A percentile compares a stretch with the other conserved stretches of the same genome.
Conservation (phyloP, 2,329 filamentous ascomycete species). For the Lizonia empirigonia region DNA sequence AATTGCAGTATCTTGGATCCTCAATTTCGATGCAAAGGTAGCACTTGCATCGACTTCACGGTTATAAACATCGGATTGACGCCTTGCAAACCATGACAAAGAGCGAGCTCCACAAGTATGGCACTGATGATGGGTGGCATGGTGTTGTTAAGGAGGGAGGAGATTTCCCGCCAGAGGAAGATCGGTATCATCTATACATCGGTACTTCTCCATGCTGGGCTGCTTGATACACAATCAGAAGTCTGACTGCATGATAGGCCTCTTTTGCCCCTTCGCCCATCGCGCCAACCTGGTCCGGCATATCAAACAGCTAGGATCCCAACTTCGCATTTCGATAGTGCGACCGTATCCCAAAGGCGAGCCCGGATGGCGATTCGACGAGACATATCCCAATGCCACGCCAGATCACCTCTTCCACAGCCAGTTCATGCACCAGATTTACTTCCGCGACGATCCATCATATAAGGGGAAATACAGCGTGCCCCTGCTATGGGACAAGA, state of each 20-base stretch:
- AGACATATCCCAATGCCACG: slow-evolving; percentile 63
- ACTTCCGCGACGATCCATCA: slow-evolving; percentile 64
- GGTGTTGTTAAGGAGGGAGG: slow-evolving; percentile 55
- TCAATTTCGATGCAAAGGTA: too few relatives aligned
- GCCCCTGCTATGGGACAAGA: slow-evolving; percentile 67
- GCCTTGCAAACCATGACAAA: not conserved
- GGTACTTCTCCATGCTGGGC: slow-evolving; percentile 36
- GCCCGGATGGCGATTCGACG: slow-evolving; percentile 66
- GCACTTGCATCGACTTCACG: too few relatives aligned
- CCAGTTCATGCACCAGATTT: slow-evolving; percentile 65
- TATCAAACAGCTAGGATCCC: slow-evolving; percentile 61
- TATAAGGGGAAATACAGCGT: slow-evolving; percentile 68
- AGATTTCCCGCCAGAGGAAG: slow-evolving; percentile 57
- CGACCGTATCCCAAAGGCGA: slow-evolving; percentile 70
- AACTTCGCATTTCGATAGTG: slow-evolving; percentile 64
- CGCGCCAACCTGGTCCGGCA: slow-evolving; percentile 63
- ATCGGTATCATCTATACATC: slow-evolving; percentile 62
- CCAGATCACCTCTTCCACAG: slow-evolving; percentile 65
- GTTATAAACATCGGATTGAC: not conserved
- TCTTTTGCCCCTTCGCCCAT: slow-evolving; percentile 71
- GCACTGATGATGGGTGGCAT: slow-evolving; percentile 58
- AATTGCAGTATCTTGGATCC: too few relatives aligned
- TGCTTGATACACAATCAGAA: not conserved
- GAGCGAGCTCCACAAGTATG: slow-evolving; percentile 43
- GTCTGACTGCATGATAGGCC: slow-evolving; percentile 46